phyloP scores from a whole-genome alignment of 2,329 filamentous ascomycete species.

The Tolypocladium amazonense region DNA sequence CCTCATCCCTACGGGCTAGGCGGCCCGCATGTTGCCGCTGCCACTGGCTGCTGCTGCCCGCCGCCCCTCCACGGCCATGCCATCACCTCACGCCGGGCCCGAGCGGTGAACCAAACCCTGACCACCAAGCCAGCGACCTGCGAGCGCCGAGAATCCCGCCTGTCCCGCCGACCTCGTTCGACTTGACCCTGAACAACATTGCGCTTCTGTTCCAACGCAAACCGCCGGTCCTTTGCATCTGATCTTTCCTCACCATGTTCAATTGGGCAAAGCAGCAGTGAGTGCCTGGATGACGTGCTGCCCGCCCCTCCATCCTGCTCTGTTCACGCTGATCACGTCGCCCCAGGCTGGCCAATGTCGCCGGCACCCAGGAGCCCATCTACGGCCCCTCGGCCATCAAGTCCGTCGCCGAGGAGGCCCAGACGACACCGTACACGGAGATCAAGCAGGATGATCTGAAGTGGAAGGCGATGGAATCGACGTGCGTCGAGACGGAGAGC shows the following conservation, averaged over 20 bases:
- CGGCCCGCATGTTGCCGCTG: neutral
- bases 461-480: conserved; percentile 74
- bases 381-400: conserved; percentile 84
- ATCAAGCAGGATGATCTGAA: conserved; percentile 66
- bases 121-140: neutral
- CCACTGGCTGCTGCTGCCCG: neutral
- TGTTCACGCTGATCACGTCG: conserved; percentile 4
- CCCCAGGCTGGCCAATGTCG: conserved; percentile 61
- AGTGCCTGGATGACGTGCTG: conserved; percentile 21
- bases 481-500: conserved; percentile 86
- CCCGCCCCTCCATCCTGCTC: conserved; percentile 3
- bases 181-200: neutral
- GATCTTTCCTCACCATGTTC: conserved; percentile 51
- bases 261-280: conserved; percentile 93
- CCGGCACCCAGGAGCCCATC: conserved; percentile 91
- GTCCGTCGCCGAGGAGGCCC: conserved; percentile 72
- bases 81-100: neutral
- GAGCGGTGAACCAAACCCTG: neutral
- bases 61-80: neutral
- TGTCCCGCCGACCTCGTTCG: neutral
- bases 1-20: neutral
- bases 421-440: conserved; percentile 70
- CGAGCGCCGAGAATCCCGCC: neutral
- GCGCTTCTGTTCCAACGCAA: neutral
- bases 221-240: neutral